Evolutionary conservation across 1,284 basidiomycete genomes (phyloP), one percentile per base, ranked within the genome.

Genomic region (Amylostereum areolatum): DNA sequence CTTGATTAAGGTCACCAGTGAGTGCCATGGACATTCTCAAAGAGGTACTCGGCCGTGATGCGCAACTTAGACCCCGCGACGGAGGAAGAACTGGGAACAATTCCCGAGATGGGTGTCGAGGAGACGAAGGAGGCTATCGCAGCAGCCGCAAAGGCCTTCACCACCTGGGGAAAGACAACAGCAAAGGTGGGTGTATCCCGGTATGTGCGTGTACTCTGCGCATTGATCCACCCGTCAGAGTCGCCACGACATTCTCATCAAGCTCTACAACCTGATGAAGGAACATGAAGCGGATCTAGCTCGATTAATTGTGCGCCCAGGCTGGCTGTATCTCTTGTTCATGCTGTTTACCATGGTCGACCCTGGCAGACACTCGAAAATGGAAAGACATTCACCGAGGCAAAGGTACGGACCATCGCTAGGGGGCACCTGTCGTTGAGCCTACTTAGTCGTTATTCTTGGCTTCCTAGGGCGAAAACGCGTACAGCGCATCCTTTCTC

Each of bases 351-450:
- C 12, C 29, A 47, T 30, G 27, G 24, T 34, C 1, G 32, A 9
- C 27, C 18, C 18, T 18, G 18, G 11, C 52, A 92, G 88, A 92
- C 91, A 4, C 71, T 91, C 53, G 94, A 97, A 70, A 97, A 97
- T 59, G 94, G 94, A 35, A 97, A 97, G 72, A 77, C 91, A 3
- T 71, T 95, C 46, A 69, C 73, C 0, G 92, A 97, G 58, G 89
- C 81, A 25, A 87, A 88, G 74, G 88, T 85, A 54, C 27, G 57
- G 36, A 28, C 32, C 32, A 33, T 42, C 25, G 12, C 12, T 32
- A 11, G 2, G 11, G 11, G 8, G 8, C 24, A 30, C 12, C 24
- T 45, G 5, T 46, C 28, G 12, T 24, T 39, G 30, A 31, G 46
- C 9, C 43, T 46, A 25, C 35, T 24, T 42, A 41, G 32, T 28